Evolutionary conservation across 305 asterid genomes (phyloP), one percentile per base, ranked within the genome.

Genomic region (Fraxinus ornus): DNA sequence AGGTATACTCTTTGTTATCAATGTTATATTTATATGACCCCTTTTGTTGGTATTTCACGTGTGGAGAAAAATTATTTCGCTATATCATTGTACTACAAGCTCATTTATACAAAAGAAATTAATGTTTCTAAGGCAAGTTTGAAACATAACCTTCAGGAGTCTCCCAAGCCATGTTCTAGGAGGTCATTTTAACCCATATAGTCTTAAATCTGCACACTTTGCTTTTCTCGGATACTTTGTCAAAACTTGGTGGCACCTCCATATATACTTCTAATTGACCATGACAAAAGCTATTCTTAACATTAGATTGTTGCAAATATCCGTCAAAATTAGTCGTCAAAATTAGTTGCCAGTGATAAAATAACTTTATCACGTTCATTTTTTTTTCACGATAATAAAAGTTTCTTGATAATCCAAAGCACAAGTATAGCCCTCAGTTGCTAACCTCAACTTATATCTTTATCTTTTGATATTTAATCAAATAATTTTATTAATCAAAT

Each of bases 1-100:
- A 97, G 98, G 99, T 97, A 87, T 88, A 26, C n/a, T 66, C 57
- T 26, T 66, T 60, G 55, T 83, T 83, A 6, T 24, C 74, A 33
- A 36, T 47, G 77, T 60, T 78, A 30, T 83, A 5, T 64, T 39
- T 74, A 57, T 32, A 19, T 21, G 76, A 74, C 33, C 79, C n/a
- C n/a, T 4, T 66, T 26, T 26, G 74, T n/a, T 24, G 35, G 35
- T 66, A 66, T 66, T 26, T 26, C 1, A 66, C 19, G 26, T 26
- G 68, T 57, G 28, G 33, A 66, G 35, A 66, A 24, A 19, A 62
- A 66, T 26, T 7, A 26, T 66, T 26, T 10, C 19, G 5, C 74
- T 64, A 7, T 26, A 66, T 26, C 35, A 26, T 66, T 57, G 12
- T 4, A 21, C 26, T 5, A 19, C 12, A 19, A 21, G 68, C 62